A percentile compares a stretch with the other conserved stretches of the same genome.
phyloP scores from a whole-genome alignment of 2,329 filamentous ascomycete genomes.

The Septoria linicola region DNA sequence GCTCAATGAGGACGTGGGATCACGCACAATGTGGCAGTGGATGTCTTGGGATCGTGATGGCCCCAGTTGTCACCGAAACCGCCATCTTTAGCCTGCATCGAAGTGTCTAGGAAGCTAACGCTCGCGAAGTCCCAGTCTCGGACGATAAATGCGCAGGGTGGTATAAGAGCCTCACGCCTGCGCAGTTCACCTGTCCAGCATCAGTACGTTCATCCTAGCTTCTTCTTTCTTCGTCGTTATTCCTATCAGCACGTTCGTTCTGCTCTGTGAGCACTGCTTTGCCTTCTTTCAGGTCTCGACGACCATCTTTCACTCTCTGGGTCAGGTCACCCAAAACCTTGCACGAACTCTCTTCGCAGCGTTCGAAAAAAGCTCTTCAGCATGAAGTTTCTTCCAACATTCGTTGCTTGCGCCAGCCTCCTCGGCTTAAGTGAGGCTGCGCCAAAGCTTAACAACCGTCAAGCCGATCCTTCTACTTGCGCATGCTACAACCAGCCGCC shows the following conservation, averaged over 20 bases:
- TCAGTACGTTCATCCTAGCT: constrained; percentile 7
- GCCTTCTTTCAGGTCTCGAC: constrained; percentile 27
- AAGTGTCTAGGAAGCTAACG: constrained; percentile 5
- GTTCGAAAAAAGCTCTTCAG: constrained; percentile 20
- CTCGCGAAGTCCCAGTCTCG: background rate
- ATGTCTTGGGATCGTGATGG: constrained; percentile 23
- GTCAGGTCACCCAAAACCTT: constrained; percentile 14
- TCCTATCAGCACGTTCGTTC: constrained; percentile 24
- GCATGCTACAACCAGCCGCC: constrained; percentile 17
- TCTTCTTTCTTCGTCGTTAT: background rate
- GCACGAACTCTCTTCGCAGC: constrained; percentile 14
- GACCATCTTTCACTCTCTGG: constrained; percentile 27
- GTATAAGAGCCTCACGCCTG: constrained; percentile 18
- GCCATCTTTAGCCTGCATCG: constrained; percentile 17
- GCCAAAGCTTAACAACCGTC: constrained; percentile 49
- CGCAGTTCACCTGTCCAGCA: background rate
- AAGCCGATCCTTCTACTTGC: constrained; percentile 40
- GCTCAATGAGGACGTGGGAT: background rate
- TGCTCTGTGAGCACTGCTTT: constrained; percentile 37
- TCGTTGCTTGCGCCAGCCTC: constrained; percentile 47
- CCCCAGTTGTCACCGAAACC: constrained; percentile 7
- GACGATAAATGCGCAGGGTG: background rate
- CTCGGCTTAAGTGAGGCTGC: constrained; percentile 47
- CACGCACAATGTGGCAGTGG: constrained; percentile 10
- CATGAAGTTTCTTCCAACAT: constrained; percentile 41